These are phyloP conservation scores for Castanea mollissima DNA, from an alignment of 306 rosid species.

Conservation along the genomic window DNA sequence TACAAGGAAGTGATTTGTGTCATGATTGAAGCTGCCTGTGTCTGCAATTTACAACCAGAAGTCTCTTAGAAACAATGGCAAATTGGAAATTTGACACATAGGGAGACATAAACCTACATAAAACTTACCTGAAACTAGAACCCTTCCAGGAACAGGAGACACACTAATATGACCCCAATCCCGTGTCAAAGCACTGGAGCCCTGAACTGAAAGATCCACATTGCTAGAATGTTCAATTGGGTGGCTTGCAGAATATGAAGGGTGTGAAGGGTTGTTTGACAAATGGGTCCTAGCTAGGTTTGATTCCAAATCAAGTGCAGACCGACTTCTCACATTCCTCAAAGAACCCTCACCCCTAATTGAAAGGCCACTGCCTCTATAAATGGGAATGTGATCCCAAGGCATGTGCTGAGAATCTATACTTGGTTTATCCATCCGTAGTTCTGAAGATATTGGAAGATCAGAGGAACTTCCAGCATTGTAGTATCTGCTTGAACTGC, in stretches of 20 bases:
- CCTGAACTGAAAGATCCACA: constrained; percentile 50
- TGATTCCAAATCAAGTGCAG: constrained; percentile 71
- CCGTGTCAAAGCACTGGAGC: constrained; percentile 42
- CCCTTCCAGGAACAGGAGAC: constrained; percentile 54
- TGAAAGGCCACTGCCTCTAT: constrained; percentile 65
- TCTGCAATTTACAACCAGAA: constrained; percentile 38
- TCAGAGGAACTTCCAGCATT: constrained; percentile 68
- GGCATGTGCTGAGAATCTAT: constrained; percentile 63
- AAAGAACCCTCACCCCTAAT: constrained; percentile 66
- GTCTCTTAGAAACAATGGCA: constrained; percentile 16
- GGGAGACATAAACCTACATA: neutral
- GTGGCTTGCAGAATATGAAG: constrained; percentile 38
- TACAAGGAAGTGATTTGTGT: constrained; percentile 48
- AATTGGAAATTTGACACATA: neutral
- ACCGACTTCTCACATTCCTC: constrained; percentile 84
- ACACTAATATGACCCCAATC: constrained; percentile 72
- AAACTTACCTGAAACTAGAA: constrained; percentile 49
- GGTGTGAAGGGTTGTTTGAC: constrained; percentile 46
- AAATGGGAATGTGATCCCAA: constrained; percentile 66
- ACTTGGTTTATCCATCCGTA: constrained; percentile 57
- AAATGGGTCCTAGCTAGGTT: constrained; percentile 58
- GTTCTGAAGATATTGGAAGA: constrained; percentile 55
- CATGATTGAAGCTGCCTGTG: constrained; percentile 51
- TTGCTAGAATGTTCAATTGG: constrained; percentile 50
- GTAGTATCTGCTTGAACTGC: constrained; percentile 63